Percentiles rank a stretch among this genome's conserved stretches.
Conservation (phyloP, 805 yeast species). For the Nakazawaea sp. region DNA sequence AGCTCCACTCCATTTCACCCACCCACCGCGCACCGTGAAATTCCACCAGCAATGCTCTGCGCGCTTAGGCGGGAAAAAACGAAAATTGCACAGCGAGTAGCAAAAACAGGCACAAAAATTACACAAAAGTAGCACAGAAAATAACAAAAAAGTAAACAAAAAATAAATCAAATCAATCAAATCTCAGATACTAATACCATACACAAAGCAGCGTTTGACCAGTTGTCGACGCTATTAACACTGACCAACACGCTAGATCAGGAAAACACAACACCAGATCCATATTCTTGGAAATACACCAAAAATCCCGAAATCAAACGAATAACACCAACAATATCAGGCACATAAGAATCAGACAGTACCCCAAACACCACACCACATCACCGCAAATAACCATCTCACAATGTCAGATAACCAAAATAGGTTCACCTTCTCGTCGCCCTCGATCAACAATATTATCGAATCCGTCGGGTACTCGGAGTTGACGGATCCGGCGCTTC, state of each 20-base stretch:
- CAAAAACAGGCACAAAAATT: neutral
- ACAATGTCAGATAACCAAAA: conserved; percentile 1
- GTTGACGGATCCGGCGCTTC: neutral
- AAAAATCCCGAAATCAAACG: neutral
- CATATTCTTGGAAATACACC: too few species aligned
- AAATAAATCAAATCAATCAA: neutral
- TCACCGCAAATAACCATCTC: neutral
- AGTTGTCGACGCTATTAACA: too few species aligned
- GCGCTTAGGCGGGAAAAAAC: too few species aligned
- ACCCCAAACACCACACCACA: neutral
- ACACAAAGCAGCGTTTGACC: too few species aligned
- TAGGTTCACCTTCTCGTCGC: conserved; percentile 9
- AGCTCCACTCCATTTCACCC: neutral
- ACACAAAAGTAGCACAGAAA: conserved; percentile 2
- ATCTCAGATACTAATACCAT: neutral
- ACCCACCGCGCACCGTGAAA: neutral
- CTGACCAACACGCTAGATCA: too few species aligned
- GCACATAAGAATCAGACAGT: neutral
- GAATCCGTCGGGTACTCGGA: conserved; percentile 6
- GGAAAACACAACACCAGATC: too few species aligned
- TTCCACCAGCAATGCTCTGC: neutral
- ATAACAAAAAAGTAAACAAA: neutral
- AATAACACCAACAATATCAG: neutral
- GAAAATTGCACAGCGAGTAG: too few species aligned
- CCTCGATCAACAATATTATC: conserved; percentile 9